Evolutionary conservation across 1,139 yeast species (phyloP).

Genomic region (Kurtzmaniella quercitrusa): DNA sequence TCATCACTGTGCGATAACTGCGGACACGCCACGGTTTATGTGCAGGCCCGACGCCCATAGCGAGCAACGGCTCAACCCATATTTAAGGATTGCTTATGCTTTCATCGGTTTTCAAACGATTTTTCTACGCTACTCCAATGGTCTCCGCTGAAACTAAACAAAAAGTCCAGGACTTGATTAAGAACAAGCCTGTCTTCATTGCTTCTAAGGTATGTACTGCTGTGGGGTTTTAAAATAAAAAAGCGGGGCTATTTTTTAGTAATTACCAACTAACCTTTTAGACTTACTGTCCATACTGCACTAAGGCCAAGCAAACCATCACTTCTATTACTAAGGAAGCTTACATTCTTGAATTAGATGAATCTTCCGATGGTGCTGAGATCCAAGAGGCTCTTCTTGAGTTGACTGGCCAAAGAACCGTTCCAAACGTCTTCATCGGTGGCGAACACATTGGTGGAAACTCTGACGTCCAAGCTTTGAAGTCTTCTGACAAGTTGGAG

Average conservation of each 20-base stretch:
- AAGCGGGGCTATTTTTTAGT: no score
- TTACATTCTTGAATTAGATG: conserved; percentile 63
- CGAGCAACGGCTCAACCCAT: background rate
- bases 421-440: conserved; percentile 85
- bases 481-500: conserved; percentile 31
- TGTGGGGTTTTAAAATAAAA: background rate
- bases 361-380: conserved; percentile 35
- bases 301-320: conserved; percentile 57
- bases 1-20: background rate
- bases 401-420: conserved; percentile 86
- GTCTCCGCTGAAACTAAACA: conserved; percentile 49
- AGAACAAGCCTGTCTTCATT: conserved; percentile 67
- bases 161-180: conserved; percentile 63
- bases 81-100: conserved; percentile 6
- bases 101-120: conserved; percentile 10
- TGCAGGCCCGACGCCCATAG: background rate
- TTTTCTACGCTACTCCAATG: conserved; percentile 18
- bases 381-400: conserved; percentile 76
- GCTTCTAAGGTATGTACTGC: conserved; percentile 63
- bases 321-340: conserved; percentile 51
- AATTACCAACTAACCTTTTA: conserved; percentile 16
- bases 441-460: conserved; percentile 96
- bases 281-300: conserved; percentile 68
- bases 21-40: background rate
- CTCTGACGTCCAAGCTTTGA: conserved; percentile 72